phyloP scores from a whole-genome alignment of 805 yeast genomes.

The Candida hungchunana region DNA sequence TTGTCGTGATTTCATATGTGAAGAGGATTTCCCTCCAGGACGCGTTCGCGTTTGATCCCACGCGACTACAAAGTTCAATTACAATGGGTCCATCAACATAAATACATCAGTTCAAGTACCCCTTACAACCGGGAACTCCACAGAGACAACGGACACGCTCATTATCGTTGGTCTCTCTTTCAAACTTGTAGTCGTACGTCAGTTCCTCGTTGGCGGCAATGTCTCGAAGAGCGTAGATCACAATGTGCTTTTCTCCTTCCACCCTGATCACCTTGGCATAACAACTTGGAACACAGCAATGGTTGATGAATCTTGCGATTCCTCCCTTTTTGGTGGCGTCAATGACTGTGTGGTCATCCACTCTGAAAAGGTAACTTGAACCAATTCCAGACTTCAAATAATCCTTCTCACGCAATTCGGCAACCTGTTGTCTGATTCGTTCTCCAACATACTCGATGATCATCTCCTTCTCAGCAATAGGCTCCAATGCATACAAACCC shows the following conservation, averaged over 20 bases:
- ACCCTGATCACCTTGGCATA: slow-evolving; percentile 95
- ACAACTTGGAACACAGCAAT: slow-evolving; percentile 96
- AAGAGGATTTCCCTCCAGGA: too few relatives aligned
- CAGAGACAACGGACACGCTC: slow-evolving; percentile 89
- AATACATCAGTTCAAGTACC: slow-evolving; percentile 66
- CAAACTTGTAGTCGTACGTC: slow-evolving; percentile 95
- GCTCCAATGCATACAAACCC: slow-evolving; percentile 96
- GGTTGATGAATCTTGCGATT: slow-evolving; percentile 94
- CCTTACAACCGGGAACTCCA: slow-evolving; percentile 94
- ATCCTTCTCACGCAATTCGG: slow-evolving; percentile 84
- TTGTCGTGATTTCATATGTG: too few relatives aligned
- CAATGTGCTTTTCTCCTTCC: slow-evolving; percentile 90
- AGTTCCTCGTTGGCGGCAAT: slow-evolving; percentile 86
- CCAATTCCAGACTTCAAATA: slow-evolving; percentile 92
- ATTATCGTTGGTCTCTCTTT: slow-evolving; percentile 81
- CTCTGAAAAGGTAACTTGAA: slow-evolving; percentile 85
- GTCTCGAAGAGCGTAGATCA: slow-evolving; percentile 87
- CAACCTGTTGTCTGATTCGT: slow-evolving; percentile 85
- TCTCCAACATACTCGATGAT: slow-evolving; percentile 98
- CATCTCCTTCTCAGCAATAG: slow-evolving; percentile 95
- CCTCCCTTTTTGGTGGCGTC: slow-evolving; percentile 98
- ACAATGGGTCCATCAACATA: too few relatives aligned
- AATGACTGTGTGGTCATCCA: slow-evolving; percentile 90
- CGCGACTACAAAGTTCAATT: too few relatives aligned
- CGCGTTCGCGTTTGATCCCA: too few relatives aligned